phyloP scores from a whole-genome alignment of 352 stramenopile genomes.

The Thraustochytrium striatum region DNA sequence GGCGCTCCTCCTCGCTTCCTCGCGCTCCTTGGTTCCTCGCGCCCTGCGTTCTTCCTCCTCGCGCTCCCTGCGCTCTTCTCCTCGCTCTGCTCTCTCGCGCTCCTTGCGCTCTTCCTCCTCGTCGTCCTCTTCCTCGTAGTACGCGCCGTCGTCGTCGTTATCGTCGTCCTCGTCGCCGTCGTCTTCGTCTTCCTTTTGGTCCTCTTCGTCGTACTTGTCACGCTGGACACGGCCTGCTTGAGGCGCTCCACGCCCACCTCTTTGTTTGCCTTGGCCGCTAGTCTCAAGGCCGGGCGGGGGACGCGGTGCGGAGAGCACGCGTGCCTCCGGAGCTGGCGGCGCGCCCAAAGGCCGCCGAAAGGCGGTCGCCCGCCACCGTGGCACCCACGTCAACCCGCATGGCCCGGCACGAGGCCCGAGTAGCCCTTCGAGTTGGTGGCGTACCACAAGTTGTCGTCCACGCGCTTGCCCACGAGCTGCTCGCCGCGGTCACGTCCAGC shows the following conservation, averaged over 20 bases:
- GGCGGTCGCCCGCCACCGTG: no score
- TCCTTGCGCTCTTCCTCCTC: background rate
- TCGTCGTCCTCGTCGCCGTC: background rate
- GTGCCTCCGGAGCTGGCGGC: background rate
- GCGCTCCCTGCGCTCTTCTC: background rate
- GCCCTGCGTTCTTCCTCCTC: background rate
- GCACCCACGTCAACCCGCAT: background rate
- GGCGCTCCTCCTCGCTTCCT: background rate
- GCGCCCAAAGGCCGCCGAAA: background rate
- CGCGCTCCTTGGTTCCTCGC: background rate
- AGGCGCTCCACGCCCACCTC: background rate
- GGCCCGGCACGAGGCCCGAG: slow-evolving; percentile 6
- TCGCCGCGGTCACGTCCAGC: slow-evolving; percentile 6
- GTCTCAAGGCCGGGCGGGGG: slow-evolving; percentile 2
- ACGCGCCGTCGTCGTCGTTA: background rate
- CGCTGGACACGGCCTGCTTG: background rate
- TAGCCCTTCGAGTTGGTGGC: slow-evolving; percentile 18
- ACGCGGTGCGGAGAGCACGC: background rate
- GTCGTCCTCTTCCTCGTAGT: background rate
- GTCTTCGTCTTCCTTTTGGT: background rate
- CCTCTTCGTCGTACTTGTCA: background rate
- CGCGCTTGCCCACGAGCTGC: background rate
- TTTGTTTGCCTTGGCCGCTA: background rate
- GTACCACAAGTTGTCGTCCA: slow-evolving; percentile 36
- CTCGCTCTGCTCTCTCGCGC: no score